Conservation (phyloP, 2,329 filamentous ascomycete species). For the Boeremia lycopersici region DNA sequence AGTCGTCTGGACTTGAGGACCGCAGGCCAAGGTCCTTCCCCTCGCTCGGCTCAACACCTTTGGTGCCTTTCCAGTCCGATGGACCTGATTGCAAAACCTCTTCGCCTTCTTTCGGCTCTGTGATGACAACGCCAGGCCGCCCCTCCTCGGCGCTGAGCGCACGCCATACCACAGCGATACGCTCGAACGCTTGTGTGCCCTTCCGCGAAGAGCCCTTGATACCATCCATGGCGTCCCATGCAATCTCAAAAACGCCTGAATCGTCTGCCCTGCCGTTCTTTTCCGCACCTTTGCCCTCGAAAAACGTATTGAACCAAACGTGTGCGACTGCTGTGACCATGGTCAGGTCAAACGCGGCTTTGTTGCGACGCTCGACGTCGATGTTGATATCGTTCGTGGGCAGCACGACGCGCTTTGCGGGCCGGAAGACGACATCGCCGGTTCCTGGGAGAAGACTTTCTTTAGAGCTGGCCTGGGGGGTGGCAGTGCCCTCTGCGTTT, state of each 20-base stretch:
- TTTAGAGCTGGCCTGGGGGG: conserved; percentile 23
- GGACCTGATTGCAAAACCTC: conserved; percentile 72
- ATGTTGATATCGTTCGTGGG: conserved; percentile 88
- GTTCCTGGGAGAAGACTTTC: conserved; percentile 57
- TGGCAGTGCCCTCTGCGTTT: conserved; percentile 24
- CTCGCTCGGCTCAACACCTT: conserved; percentile 49
- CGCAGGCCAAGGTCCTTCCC: conserved; percentile 73
- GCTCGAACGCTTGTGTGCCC: conserved; percentile 80
- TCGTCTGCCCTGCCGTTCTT: conserved; percentile 68
- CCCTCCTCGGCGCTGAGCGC: conserved; percentile 44
- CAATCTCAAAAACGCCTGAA: conserved; percentile 72
- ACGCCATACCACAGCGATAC: conserved; percentile 84
- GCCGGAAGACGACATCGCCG: conserved; percentile 79
- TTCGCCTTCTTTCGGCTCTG: conserved; percentile 69
- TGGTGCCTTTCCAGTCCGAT: conserved; percentile 75
- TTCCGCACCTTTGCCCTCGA: conserved; percentile 81
- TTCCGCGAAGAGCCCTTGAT: conserved; percentile 89
- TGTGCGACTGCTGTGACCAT: conserved; percentile 94
- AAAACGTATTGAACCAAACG: conserved; percentile 96
- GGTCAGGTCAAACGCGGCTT: conserved; percentile 74
- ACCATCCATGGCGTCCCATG: conserved; percentile 86
- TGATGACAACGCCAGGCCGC: conserved; percentile 57
- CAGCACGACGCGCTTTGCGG: conserved; percentile 69
- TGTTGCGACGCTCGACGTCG: conserved; percentile 84
- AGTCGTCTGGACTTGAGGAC: conserved; percentile 61